Evolutionary conservation across 2,329 filamentous ascomycete genomes (phyloP).

Genomic region (Esteya vermicola): DNA sequence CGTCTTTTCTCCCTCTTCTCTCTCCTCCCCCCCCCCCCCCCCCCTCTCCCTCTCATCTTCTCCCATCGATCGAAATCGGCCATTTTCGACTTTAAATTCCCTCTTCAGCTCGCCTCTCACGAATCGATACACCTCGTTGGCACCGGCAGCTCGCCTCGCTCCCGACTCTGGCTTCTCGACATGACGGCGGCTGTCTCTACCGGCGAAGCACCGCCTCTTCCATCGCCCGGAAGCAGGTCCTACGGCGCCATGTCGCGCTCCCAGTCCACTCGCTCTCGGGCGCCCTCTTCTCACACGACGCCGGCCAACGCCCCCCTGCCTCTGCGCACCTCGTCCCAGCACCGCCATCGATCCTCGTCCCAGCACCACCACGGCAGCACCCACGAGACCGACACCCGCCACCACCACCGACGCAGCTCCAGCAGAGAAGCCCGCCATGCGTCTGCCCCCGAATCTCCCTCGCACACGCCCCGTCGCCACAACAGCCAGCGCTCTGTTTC

Average conservation of each 20-base stretch:
- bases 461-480: slow-evolving; percentile 31
- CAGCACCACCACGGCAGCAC: slow-evolving; percentile 5
- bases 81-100: background rate
- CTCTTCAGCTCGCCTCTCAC: background rate
- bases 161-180: slow-evolving; percentile 10
- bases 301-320: slow-evolving; percentile 3
- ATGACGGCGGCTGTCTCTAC: slow-evolving; percentile 21
- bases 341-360: slow-evolving; percentile 10
- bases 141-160: background rate
- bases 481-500: slow-evolving; percentile 30
- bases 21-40: background rate
- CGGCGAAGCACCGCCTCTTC: slow-evolving; percentile 17
- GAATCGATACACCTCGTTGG: slow-evolving; percentile 1
- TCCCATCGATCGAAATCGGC: background rate
- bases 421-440: slow-evolving; percentile 47
- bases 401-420: slow-evolving; percentile 29
- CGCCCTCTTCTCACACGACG: slow-evolving; percentile 14
- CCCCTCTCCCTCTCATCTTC: background rate
- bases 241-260: slow-evolving; percentile 16
- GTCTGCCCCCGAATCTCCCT: slow-evolving; percentile 39
- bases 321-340: slow-evolving; percentile 12
- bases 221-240: slow-evolving; percentile 16
- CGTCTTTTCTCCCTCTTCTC: background rate
- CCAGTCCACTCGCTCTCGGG: slow-evolving; percentile 23
- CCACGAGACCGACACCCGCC: slow-evolving; percentile 2